Evolutionary conservation across 306 rosid genomes (phyloP).

Genomic region (Rosa persica): DNA sequence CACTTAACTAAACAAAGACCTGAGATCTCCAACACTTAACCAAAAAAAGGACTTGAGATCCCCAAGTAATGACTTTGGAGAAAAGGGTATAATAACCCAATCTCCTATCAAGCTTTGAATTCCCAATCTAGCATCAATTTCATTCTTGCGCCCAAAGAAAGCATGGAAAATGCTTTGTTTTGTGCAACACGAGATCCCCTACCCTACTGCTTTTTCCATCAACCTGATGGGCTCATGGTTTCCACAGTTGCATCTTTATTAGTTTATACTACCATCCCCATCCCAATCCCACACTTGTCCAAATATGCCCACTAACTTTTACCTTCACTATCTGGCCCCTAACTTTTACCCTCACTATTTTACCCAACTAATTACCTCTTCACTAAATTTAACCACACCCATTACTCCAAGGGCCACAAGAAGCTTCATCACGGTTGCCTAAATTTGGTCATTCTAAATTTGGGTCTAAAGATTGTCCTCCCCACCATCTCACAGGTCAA

Average conservation of each 20-base stretch:
- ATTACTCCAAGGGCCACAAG: neutral
- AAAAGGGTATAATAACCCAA: neutral
- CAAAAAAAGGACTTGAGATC: neutral
- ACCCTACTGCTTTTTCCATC: conserved; percentile 5
- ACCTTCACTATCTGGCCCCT: neutral
- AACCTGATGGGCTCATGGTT: neutral
- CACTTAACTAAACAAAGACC: neutral
- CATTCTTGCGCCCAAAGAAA: conserved; percentile 6
- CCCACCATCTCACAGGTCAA: conserved; percentile 52
- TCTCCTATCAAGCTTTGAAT: neutral
- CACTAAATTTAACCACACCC: conserved; percentile 10
- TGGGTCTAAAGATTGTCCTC: neutral
- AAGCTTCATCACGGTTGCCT: neutral
- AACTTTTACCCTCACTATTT: neutral
- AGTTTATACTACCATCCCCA: neutral
- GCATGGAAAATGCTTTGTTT: neutral
- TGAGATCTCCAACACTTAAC: neutral
- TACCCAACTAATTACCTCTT: neutral
- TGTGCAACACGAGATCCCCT: neutral
- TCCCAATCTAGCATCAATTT: neutral
- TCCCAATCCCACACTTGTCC: neutral
- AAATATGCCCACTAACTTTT: neutral
- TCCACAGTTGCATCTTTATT: neutral
- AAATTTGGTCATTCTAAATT: neutral
- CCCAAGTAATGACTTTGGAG: neutral